Evolutionary conservation across 371 early-diverging fungal species (phyloP).

Genomic region (Parasitella parasitica): DNA sequence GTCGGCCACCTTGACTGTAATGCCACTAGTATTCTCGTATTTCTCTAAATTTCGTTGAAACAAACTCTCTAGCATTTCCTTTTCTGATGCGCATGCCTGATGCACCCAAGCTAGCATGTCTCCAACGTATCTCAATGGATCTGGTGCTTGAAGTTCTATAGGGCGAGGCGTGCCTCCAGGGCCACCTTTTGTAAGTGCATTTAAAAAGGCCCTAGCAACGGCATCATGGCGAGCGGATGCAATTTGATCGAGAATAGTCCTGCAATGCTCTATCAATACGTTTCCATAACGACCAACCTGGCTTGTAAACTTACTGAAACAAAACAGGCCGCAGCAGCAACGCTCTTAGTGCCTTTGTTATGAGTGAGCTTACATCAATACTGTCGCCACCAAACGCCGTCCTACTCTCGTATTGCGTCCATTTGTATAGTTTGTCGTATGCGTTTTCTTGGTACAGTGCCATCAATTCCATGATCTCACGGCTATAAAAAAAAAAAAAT

Average conservation of each 20-base stretch:
- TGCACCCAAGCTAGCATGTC: constrained; percentile 97
- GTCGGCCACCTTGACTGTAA: constrained; percentile 20
- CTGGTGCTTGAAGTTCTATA: constrained; percentile 90
- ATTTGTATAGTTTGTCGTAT: constrained; percentile 74
- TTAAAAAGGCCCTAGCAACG: constrained; percentile 71
- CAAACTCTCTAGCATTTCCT: constrained; percentile 82
- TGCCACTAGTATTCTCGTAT: constrained; percentile 10
- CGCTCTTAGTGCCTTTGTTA: constrained; percentile 71
- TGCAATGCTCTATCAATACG: neutral
- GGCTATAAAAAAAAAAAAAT: constrained; percentile 27
- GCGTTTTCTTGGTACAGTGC: constrained; percentile 71
- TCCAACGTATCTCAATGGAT: constrained; percentile 87
- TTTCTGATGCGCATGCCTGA: constrained; percentile 85
- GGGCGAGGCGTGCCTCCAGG: constrained; percentile 85
- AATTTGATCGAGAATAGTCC: constrained; percentile 73
- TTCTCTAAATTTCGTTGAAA: constrained; percentile 36
- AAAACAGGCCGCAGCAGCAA: constrained; percentile 72
- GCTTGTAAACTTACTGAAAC: constrained; percentile 71
- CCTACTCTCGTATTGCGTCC: constrained; percentile 78
- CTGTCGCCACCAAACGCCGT: constrained; percentile 65
- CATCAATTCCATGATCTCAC: constrained; percentile 82
- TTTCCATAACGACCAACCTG: neutral
- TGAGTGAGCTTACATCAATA: constrained; percentile 68
- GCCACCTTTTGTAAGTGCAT: constrained; percentile 85
- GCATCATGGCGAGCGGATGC: constrained; percentile 71